Base-by-base conservation (phyloP, 768 basidiomycete genomes). In the Kwoniella europaea region DNA sequence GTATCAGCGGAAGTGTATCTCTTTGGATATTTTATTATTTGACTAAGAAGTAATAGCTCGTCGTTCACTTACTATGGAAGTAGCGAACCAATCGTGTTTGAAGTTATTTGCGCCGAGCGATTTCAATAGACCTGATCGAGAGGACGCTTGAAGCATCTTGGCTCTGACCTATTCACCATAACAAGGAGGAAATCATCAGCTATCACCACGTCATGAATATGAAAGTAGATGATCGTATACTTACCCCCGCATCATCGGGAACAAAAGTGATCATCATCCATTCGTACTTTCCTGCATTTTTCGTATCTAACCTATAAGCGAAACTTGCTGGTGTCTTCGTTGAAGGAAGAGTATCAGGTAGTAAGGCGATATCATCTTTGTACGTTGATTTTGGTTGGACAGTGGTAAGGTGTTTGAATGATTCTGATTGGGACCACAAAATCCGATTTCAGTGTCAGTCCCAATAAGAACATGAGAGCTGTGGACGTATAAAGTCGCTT, bases 211-310 rank as follows among this genome's bases (percentile, higher is more conserved):
- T 27, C 27, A 27, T 27, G 27, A 4, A 27, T 27, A 27, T 27
- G 27, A 27, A 27, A 27, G 27, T 27, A 27, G 27, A 27, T 27
- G 27, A 27, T 27, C 13, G 13, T 42, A 15, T n/a, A 76, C 81
- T 55, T 60, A 82, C 81, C 3, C 75, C 78, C 24, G 81, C 81
- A 68, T 76, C 78, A 69, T 83, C 82, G 9, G 82, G 82, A 0
- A 83, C 80, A 63, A 75, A 83, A 16, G 81, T 81, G 63, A 83
- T 75, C 75, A 82, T 76, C 75, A 82, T 79, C 82, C 82, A 83
- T 55, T 81, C 80, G 42, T 67, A 79, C 50, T 73, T 77, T 9
- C 76, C 79, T 1, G 43, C 71, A 43, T 78, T 74, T 64, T 78
- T 78, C 43, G 67, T 68, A 52, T 82, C 82, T 15, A 80, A 71